A percentile compares a stretch with the other conserved stretches of the same genome.
Evolutionary conservation across 495 filamentous ascomycete species (phyloP).

Genomic region (Neurospora discreta): DNA sequence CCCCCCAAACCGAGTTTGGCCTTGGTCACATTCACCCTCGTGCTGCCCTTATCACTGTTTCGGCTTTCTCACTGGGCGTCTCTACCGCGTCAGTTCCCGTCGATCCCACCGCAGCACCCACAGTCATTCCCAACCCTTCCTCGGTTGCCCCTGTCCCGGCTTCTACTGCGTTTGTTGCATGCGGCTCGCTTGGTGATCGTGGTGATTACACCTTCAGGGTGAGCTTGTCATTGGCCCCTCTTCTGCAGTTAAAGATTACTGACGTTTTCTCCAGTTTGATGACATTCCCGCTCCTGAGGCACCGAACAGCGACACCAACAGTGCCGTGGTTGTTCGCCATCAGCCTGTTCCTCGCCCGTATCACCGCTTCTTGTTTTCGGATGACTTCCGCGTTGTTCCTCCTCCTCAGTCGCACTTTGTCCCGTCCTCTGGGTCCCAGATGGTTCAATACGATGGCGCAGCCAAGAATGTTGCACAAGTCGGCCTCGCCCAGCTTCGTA

Average conservation of each 20-base stretch:
- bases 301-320: background rate
- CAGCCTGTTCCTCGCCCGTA: background rate
- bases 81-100: background rate
- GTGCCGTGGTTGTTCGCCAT: background rate
- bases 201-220: background rate
- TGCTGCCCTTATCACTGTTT: background rate
- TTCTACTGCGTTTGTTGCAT: background rate
- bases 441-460: background rate
- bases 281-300: background rate
- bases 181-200: background rate
- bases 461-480: background rate
- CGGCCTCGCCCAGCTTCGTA: background rate
- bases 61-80: background rate
- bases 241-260: background rate
- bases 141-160: background rate
- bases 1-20: slow-evolving; percentile 13
- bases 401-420: background rate
- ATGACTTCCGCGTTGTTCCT: background rate
- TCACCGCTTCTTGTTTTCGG: background rate
- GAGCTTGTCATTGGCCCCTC: background rate
- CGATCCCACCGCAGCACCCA: background rate
- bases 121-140: background rate
- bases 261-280: background rate
- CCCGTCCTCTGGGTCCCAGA: background rate
- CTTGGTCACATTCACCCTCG: background rate